Evolutionary conservation across 1,284 basidiomycete species (phyloP).

Genomic region (Taiwanofungus camphoratus): DNA sequence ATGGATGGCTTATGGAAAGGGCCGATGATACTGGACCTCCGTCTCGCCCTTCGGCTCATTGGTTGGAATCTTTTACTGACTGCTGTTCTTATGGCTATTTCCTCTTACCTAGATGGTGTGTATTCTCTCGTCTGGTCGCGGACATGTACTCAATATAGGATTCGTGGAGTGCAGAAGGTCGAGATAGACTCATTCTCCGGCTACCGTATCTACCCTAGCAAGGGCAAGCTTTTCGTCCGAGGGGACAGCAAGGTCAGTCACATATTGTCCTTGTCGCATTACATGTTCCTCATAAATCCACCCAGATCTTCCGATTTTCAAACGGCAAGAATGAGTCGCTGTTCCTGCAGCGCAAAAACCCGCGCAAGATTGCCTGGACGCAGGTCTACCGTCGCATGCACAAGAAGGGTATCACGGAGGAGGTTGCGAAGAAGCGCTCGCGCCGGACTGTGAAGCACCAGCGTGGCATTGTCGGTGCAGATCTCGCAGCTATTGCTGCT

Average conservation of each 20-base stretch:
- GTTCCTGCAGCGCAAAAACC: slow-evolving; percentile 99
- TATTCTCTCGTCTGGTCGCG: slow-evolving; percentile 8
- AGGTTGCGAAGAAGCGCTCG: slow-evolving; percentile 97
- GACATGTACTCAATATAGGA: slow-evolving; percentile 12
- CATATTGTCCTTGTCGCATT: background rate
- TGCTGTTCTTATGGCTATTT: slow-evolving; percentile 7
- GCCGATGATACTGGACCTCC: slow-evolving; percentile 35
- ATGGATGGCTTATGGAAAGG: slow-evolving; percentile 37
- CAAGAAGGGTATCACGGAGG: slow-evolving; percentile 99
- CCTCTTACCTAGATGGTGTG: slow-evolving; percentile 44
- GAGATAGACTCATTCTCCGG: slow-evolving; percentile 97
- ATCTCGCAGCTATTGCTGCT: slow-evolving; percentile 86
- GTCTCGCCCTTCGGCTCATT: slow-evolving; percentile 4
- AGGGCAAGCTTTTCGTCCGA: slow-evolving; percentile 94
- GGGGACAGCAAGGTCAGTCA: slow-evolving; percentile 87
- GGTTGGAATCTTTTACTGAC: slow-evolving; percentile 1
- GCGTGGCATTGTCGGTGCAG: slow-evolving; percentile 97
- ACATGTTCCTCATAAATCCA: background rate
- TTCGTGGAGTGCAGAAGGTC: slow-evolving; percentile 73
- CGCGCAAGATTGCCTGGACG: slow-evolving; percentile 99
- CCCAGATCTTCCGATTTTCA: slow-evolving; percentile 88
- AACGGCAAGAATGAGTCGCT: slow-evolving; percentile 91
- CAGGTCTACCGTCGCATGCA: slow-evolving; percentile 96
- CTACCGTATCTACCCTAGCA: slow-evolving; percentile 93
- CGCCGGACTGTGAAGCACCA: slow-evolving; percentile 97